A percentile compares a stretch with the other conserved stretches of the same genome.
Evolutionary conservation across 495 filamentous ascomycete genomes (phyloP).

Genomic region (Xylaria palmicola): DNA sequence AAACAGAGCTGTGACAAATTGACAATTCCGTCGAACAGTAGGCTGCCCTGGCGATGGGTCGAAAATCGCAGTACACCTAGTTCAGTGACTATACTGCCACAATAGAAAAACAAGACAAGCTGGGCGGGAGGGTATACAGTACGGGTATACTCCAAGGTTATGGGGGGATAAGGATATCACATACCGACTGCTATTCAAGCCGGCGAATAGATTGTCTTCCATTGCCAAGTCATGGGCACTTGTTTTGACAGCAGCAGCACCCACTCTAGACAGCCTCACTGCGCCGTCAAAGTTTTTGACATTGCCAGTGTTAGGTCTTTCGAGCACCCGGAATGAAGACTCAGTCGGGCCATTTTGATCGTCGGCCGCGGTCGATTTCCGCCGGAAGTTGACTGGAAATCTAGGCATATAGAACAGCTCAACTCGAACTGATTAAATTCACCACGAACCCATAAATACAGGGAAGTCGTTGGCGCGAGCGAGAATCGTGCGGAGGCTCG

Average conservation of each 20-base stretch:
- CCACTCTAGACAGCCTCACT: constrained; percentile 30
- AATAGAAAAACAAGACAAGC: too few species aligned
- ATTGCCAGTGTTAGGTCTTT: constrained; percentile 35
- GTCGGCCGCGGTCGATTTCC: constrained; percentile 52
- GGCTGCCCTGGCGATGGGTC: neutral
- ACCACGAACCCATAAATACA: constrained; percentile 28
- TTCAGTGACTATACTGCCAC: too few species aligned
- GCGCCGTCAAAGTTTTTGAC: constrained; percentile 46
- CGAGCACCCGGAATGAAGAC: constrained; percentile 50
- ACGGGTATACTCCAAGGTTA: neutral
- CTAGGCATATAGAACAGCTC: constrained; percentile 51
- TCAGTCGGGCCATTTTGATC: constrained; percentile 45
- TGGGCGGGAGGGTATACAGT: too few species aligned
- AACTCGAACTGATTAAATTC: constrained; percentile 22
- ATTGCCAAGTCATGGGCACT: constrained; percentile 35
- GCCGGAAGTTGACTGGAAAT: constrained; percentile 52
- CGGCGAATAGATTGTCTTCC: constrained; percentile 58
- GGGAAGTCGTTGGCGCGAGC: constrained; percentile 7
- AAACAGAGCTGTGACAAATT: neutral
- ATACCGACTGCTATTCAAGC: constrained; percentile 55
- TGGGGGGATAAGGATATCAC: constrained; percentile 17
- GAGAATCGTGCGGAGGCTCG: constrained; percentile 15
- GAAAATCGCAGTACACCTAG: neutral
- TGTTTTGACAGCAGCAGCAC: constrained; percentile 26
- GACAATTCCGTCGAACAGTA: neutral